Evolutionary conservation across 257 asterid species (phyloP).

Genomic region (Primulina huaijiensis): DNA sequence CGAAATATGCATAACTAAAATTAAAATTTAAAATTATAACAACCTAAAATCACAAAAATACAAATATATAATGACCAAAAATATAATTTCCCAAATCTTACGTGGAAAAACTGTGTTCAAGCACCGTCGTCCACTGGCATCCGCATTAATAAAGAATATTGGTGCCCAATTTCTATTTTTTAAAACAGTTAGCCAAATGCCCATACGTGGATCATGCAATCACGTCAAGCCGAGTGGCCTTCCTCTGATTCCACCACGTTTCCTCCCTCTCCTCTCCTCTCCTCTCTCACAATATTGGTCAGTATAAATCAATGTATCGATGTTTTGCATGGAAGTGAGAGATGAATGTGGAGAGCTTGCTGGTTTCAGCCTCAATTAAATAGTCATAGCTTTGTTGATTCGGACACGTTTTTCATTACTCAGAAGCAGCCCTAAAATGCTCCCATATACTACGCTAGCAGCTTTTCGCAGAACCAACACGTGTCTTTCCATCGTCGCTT

Average conservation of each 20-base stretch:
- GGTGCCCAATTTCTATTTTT: too few species aligned
- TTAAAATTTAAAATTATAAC: too few species aligned
- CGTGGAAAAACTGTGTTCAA: too few species aligned
- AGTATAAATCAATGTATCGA: background rate
- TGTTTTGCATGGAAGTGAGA: background rate
- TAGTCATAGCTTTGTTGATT: constrained; percentile 59
- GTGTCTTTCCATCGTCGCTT: constrained; percentile 37
- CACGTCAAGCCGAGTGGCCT: constrained; percentile 21
- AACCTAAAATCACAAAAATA: too few species aligned
- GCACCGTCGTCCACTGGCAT: too few species aligned
- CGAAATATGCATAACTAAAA: too few species aligned
- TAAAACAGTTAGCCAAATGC: too few species aligned
- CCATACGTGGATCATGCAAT: constrained; percentile 18
- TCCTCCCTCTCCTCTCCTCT: background rate
- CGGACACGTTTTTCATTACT: constrained; percentile 69
- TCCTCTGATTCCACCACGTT: constrained; percentile 40
- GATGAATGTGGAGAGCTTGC: constrained; percentile 67
- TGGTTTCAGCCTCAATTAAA: constrained; percentile 74
- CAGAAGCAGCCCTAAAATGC: constrained; percentile 60
- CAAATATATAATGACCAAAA: too few species aligned
- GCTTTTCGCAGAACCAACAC: constrained; percentile 58
- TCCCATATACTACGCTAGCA: constrained; percentile 71
- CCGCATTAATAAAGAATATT: too few species aligned
- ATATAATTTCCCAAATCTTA: too few species aligned
- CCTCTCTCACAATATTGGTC: background rate